A percentile compares a stretch with the other conserved stretches of the same genome.
phyloP scores from a whole-genome alignment of 805 yeast species.

The Wickerhamiella slavikovae region DNA sequence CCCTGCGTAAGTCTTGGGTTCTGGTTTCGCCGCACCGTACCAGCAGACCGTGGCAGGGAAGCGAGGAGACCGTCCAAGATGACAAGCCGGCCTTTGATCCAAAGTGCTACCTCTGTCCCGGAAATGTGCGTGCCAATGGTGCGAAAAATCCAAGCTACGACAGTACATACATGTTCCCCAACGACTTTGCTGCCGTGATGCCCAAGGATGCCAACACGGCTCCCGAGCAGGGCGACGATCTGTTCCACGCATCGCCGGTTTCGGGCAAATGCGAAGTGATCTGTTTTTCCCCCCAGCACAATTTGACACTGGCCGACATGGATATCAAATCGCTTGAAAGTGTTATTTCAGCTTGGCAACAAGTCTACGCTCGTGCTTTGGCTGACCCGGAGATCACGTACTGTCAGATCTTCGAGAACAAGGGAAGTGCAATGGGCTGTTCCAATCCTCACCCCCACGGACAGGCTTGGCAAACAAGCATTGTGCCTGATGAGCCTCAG shows the following conservation, averaged over 20 bases:
- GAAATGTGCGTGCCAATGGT: conserved; percentile 45
- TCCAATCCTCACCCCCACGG: conserved; percentile 72
- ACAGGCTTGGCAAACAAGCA: conserved; percentile 56
- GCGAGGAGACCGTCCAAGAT: conserved; percentile 29
- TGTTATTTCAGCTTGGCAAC: conserved; percentile 44
- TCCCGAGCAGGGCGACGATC: conserved; percentile 14
- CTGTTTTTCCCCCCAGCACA: conserved; percentile 53
- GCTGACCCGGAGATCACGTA: conserved; percentile 26
- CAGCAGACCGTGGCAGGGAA: conserved; percentile 68
- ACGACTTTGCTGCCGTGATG: conserved; percentile 54
- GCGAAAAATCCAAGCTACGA: conserved; percentile 35
- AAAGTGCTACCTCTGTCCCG: conserved; percentile 53
- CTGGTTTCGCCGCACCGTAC: conserved; percentile 61
- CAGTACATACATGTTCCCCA: conserved; percentile 37
- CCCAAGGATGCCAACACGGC: conserved; percentile 9
- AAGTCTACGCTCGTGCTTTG: conserved; percentile 25
- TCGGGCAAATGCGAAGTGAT: conserved; percentile 51
- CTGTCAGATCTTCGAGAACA: conserved; percentile 56
- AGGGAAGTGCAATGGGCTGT: conserved; percentile 67
- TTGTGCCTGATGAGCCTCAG: conserved; percentile 45
- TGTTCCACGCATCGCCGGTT: conserved; percentile 36
- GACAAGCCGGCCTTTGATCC: conserved; percentile 36
- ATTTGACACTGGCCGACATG: conserved; percentile 47
- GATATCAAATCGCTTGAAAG: conserved; percentile 20
- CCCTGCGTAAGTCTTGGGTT: conserved; percentile 46